Base-by-base conservation (phyloP, 192 early-diverging fungal species). In the Coemansia sp. region DNA sequence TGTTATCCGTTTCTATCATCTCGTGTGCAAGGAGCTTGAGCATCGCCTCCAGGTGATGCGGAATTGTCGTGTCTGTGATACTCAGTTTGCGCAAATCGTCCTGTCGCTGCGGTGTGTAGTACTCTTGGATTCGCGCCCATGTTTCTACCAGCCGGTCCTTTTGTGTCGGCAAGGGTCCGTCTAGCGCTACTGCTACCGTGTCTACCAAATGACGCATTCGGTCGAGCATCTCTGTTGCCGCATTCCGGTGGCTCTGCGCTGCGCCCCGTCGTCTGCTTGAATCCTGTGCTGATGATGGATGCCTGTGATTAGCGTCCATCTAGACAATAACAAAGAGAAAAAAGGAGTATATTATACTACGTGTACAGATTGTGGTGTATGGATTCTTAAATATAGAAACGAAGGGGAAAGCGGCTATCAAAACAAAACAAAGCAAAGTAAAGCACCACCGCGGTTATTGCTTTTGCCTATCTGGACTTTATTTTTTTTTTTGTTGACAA, bases 61-160 rank as follows among this genome's bases (percentile, higher is more conserved):
- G 77, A 15, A 84, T 76, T 10, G 68, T 71, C 32, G 77, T 76
- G 57, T 78, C 77, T 2, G 54, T 62, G 8, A 79, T 49, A 5
- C 49, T 13, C 52, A 64, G 54, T 22, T 40, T 32, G 45, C 71
- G 60, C 26, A 70, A 10, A 55, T 72, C 72, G 63, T 74, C 67
- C 15, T 62, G 66, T 4, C 76, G 58, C 19, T 65, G 62, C 16
- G 71, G 63, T 8, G 63, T 55, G 54, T 72, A 83, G 69, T 74
- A 65, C 56, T 77, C 80, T 10, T 77, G 75, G 43, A 83, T 83
- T 6, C 66, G 75, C 26, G 66, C 56, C 80, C 80, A 83, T 68
- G 69, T 73, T 56, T 74, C 75, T 8, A 78, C 39, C 13, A 83
- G 69, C 69, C 41, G 48, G 63, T 82, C 80, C 11, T 49, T 47